Evolutionary conservation across 768 basidiomycete genomes (phyloP).

Genomic region (Gymnopilus junonius): DNA sequence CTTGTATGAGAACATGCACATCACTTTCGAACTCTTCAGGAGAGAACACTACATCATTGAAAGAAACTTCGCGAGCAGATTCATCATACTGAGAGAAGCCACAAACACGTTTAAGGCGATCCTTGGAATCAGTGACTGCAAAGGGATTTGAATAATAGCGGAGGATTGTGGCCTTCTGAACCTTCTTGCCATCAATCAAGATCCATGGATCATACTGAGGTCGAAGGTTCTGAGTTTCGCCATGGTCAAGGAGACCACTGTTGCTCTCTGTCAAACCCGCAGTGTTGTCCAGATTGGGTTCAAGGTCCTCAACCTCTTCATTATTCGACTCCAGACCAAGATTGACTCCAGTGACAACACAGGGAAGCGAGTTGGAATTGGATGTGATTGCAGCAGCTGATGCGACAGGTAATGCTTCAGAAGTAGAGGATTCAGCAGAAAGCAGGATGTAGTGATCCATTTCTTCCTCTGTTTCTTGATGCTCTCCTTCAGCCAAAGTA

Average conservation of each 20-base stretch:
- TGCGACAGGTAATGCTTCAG: too few species aligned
- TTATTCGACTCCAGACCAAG: too few species aligned
- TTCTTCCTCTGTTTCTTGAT: slow-evolving; percentile 13
- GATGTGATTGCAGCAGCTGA: background rate
- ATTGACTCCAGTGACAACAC: background rate
- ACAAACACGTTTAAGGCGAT: slow-evolving; percentile 15
- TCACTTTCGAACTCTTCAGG: too few species aligned
- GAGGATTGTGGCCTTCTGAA: slow-evolving; percentile 14
- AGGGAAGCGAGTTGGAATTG: background rate
- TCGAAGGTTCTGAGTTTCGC: background rate
- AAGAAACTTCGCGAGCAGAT: too few species aligned
- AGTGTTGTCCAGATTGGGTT: slow-evolving; percentile 16
- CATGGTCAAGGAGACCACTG: too few species aligned
- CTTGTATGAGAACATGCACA: slow-evolving; percentile 3
- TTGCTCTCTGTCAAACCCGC: background rate
- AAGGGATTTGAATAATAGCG: slow-evolving; percentile 12
- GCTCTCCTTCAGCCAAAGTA: background rate
- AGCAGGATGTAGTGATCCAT: too few species aligned
- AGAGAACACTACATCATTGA: too few species aligned
- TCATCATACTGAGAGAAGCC: slow-evolving; percentile 15
- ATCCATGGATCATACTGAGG: slow-evolving; percentile 4
- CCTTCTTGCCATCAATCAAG: slow-evolving; percentile 3
- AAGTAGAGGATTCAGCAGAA: too few species aligned
- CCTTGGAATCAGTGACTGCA: slow-evolving; percentile 15
- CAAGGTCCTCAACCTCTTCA: background rate